Conservation (phyloP, 140 eudicot genomes). For the Flaveria floridana region DNA sequence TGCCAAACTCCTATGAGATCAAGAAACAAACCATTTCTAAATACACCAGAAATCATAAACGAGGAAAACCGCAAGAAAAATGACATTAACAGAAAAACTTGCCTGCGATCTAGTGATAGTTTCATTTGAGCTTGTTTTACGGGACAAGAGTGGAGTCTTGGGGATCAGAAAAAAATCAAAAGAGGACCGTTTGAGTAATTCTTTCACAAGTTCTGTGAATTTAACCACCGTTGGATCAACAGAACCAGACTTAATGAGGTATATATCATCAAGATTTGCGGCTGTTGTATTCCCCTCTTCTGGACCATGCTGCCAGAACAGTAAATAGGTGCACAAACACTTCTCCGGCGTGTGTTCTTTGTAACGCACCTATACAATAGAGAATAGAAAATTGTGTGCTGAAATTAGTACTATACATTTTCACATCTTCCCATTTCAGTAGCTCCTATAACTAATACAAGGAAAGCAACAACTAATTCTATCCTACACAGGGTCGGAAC, state of each 20-base stretch:
- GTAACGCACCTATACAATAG: conserved; percentile 43
- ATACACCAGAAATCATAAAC: conserved; percentile 1
- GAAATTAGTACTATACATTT: not conserved
- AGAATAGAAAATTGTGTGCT: conserved; percentile 11
- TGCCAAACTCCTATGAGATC: conserved; percentile 38
- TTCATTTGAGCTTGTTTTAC: conserved; percentile 29
- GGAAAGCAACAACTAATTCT: not conserved
- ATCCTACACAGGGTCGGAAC: not conserved
- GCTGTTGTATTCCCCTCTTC: conserved; percentile 42
- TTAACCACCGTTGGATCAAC: conserved; percentile 39
- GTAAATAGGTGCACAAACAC: conserved; percentile 56
- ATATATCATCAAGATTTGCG: conserved; percentile 38
- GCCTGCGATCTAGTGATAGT: conserved; percentile 32
- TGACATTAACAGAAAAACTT: conserved; percentile 30
- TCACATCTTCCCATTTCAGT: not conserved
- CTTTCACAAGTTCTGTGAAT: conserved; percentile 44
- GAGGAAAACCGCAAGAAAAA: not conserved
- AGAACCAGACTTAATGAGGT: conserved; percentile 28
- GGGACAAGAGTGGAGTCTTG: conserved; percentile 2
- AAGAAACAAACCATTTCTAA: not conserved
- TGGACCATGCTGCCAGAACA: conserved; percentile 76
- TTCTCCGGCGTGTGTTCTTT: conserved; percentile 46
- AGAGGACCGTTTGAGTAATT: conserved; percentile 30
- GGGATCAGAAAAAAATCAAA: conserved; percentile 1
- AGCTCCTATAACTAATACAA: not conserved